These are phyloP conservation scores for Salisapilia sapeloensis DNA, from an alignment of 352 stramenopile species.

Conservation along the genomic window DNA sequence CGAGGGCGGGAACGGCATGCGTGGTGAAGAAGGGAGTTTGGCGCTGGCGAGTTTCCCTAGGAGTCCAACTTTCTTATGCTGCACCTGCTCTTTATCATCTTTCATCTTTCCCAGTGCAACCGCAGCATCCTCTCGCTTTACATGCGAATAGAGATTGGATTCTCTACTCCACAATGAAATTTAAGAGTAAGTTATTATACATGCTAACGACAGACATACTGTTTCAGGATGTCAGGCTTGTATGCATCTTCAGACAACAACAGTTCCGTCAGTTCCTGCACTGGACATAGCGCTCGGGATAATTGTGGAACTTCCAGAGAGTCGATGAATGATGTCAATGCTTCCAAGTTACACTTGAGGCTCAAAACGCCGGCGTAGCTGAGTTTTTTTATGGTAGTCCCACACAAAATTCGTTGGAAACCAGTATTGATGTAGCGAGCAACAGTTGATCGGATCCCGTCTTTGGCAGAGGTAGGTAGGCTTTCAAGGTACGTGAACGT, in stretches of 20 bases:
- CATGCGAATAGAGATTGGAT: too few relatives aligned
- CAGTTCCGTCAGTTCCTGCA: constrained; percentile 49
- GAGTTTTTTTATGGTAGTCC: constrained; percentile 38
- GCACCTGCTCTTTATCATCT: too few relatives aligned
- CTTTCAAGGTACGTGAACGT: constrained; percentile 47
- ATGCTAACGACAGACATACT: too few relatives aligned
- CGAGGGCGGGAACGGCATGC: too few relatives aligned
- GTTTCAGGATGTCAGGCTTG: too few relatives aligned
- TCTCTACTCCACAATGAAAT: too few relatives aligned
- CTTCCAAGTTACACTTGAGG: constrained; percentile 64
- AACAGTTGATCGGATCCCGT: constrained; percentile 59
- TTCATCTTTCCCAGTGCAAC: too few relatives aligned
- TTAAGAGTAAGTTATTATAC: too few relatives aligned
- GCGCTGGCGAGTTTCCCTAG: too few relatives aligned
- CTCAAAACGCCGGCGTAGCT: constrained; percentile 54
- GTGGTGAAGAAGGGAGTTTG: too few relatives aligned
- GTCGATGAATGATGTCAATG: constrained; percentile 41
- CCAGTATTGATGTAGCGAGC: constrained; percentile 67
- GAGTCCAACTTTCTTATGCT: too few relatives aligned
- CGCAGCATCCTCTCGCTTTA: too few relatives aligned
- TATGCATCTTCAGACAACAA: constrained; percentile 41
- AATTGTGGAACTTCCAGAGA: constrained; percentile 39
- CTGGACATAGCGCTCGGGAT: constrained; percentile 39
- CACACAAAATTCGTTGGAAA: constrained; percentile 47
- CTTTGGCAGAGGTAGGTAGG: constrained; percentile 31